Evolutionary conservation across 139 green algal species (phyloP).

Genomic region (Nannochloris sp.): DNA sequence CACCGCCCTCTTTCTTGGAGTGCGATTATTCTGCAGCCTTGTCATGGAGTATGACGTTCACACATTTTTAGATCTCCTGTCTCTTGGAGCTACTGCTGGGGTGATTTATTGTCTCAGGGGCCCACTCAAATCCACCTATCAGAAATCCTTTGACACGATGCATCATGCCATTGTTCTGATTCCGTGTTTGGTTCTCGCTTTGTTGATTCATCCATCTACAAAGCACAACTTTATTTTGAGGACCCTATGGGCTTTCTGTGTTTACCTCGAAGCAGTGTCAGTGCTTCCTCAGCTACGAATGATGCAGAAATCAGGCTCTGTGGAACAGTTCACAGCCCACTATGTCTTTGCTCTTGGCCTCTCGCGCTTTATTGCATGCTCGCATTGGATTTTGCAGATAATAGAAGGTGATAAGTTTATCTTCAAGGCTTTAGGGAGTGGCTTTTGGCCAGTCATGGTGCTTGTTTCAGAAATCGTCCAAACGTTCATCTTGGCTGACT

Average conservation of each 20-base stretch:
- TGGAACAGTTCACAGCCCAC: conserved; percentile 96
- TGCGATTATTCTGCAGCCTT: conserved; percentile 91
- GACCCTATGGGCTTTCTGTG: conserved; percentile 92
- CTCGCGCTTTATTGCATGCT: conserved; percentile 91
- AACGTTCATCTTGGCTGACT: conserved; percentile 97
- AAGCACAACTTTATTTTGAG: conserved; percentile 65
- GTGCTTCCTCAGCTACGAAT: conserved; percentile 94
- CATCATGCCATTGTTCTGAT: conserved; percentile 62
- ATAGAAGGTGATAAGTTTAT: conserved; percentile 85
- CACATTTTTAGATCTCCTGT: conserved; percentile 88
- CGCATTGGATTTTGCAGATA: conserved; percentile 95
- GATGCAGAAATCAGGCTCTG: conserved; percentile 95
- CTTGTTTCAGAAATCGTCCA: conserved; percentile 94
- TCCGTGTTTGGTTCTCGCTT: conserved; percentile 74
- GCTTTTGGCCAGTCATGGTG: conserved; percentile 94
- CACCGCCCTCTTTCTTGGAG: conserved; percentile 80
- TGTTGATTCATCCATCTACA: conserved; percentile 82
- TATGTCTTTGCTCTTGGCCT: conserved; percentile 97
- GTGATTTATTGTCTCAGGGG: conserved; percentile 80
- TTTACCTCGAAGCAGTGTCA: conserved; percentile 95
- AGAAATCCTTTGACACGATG: conserved; percentile 74
- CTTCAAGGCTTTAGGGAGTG: conserved; percentile 71
- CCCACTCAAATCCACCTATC: conserved; percentile 69
- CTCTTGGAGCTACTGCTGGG: conserved; percentile 70
- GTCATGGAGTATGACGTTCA: conserved; percentile 99